Base-by-base conservation (phyloP, 306 rosid genomes). In the Cotoneaster glaucophyllus region DNA sequence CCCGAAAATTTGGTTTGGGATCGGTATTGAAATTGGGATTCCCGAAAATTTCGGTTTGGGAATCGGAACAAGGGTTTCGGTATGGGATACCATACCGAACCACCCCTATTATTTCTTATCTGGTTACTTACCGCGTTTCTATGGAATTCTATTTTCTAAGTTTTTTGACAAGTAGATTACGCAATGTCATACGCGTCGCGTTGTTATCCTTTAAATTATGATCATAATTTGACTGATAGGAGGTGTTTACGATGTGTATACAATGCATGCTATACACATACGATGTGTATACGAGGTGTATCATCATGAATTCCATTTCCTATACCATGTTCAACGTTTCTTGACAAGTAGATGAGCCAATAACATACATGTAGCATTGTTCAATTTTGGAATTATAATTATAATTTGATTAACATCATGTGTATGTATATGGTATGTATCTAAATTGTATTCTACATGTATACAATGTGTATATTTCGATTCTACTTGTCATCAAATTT, bases 141-240 rank as follows among this genome's bases (percentile, higher is more conserved):
- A 5, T 17, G 0, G 0, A 17, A 48, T 48, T 48, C 8, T 48
- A 15, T 8, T 5, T 48, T 48, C 8, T 1, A 44, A 0, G 0
- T 44, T 44, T 12, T 3, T 44, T 44, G 2, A 44, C 17, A 44
- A 17, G 3, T 48, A 48, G 8, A 15, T 48, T 48, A 48, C 54
- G 21, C 1, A 48, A 18, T 17, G 8, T 5, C 0, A 0, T 48
- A 17, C 1, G 18, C 0, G 0, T 15, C 1, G 3, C 3, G 3
- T 48, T 17, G 8, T 6, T 48, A 17, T 48, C 8, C 5, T 48
- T 15, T 5, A 1, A 48, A 5, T 48, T 48, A 48, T 48, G 8
- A 5, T 48, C 5, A 48, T 48, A 48, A 48, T 2, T 48, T 0
- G 18, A 15, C 3, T 17, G 21, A 48, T 48, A 48, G 8, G 1